Base-by-base conservation (phyloP, 257 asterid genomes). In the Solanum commersonii region DNA sequence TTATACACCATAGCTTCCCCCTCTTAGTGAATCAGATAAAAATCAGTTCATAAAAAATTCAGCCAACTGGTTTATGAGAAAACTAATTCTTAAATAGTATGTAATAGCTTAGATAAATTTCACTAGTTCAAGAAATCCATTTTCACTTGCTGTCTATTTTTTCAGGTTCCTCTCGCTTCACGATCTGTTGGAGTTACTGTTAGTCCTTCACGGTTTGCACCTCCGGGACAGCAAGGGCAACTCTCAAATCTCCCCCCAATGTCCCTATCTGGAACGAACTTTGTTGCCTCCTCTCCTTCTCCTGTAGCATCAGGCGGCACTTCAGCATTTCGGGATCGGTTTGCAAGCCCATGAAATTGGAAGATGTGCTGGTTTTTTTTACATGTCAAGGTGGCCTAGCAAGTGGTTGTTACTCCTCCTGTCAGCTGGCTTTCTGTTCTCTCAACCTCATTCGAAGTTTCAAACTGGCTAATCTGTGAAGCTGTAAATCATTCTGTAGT, bases 261-360 rank as follows among this genome's bases (percentile, higher is more conserved):
- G 34, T 92, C 98, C 85, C 90, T 92, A 29, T 95, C 98, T 9
- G 98, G 95, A 90, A 92, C 98, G 52, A 94, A 93, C 92, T 93
- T 92, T 59, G 89, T 91, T 60, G 88, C 95, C 33, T 96, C 99
- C 56, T 94, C 99, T 86, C 98, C 98, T 65, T 96, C 98, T 88
- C 99, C 98, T 68, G 98, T 96, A 6, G 98, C 98, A 89, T 95
- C 98, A 23, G 97, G 98, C 31, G 97, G 98, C 88, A 95, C 97
- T 33, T 95, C 99, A 15, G 94, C 91, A 79, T 94, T 95, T 44
- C 91, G 96, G 89, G 98, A 95, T 86, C 91, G 91, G 91, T 91
- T 93, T 70, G 92, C 95, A n/a, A 94, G 98, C 87, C 96, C 98
- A 5, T 95, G 94, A 95, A 93, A 90, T 89, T 96, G 93, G 93